A percentile compares a stretch with the other conserved stretches of the same genome.
phyloP scores from a whole-genome alignment of 768 basidiomycete genomes.

The Basidioascus undulatus region DNA sequence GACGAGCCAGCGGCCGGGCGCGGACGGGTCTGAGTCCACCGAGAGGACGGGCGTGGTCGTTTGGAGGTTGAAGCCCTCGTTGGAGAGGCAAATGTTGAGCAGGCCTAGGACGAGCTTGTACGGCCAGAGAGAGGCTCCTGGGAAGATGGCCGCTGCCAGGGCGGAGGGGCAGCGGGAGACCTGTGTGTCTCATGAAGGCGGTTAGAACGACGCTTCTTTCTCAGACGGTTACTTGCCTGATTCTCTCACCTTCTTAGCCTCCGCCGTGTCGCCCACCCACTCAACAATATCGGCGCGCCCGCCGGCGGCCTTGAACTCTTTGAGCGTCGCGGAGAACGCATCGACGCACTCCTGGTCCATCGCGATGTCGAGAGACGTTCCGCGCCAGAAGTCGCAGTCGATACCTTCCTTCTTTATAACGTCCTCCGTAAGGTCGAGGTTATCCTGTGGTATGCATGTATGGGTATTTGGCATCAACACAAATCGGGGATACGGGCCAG shows the following conservation, averaged over 20 bases:
- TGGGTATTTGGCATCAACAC: too few relatives aligned
- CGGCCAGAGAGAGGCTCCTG: constrained; percentile 4
- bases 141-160: constrained; percentile 7
- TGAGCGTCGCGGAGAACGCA: constrained; percentile 7
- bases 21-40: not conserved
- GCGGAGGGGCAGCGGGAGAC: not conserved
- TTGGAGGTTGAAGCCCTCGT: constrained; percentile 11
- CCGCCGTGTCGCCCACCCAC: constrained; percentile 11
- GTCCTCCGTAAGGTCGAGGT: too few relatives aligned
- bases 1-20: not conserved
- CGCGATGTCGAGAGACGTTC: constrained; percentile 12
- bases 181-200: constrained; percentile 6
- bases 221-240: too few relatives aligned
- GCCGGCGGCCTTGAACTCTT: constrained; percentile 16
- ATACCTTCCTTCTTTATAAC: constrained; percentile 6
- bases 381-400: constrained; percentile 17
- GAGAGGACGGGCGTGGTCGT: constrained; percentile 5
- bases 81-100: constrained; percentile 9
- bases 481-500: too few relatives aligned
- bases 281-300: constrained; percentile 15
- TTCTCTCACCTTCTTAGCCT: constrained; percentile 13
- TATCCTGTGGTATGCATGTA: too few relatives aligned
- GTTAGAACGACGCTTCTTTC: too few relatives aligned
- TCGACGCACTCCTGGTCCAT: constrained; percentile 12
- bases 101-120: constrained; percentile 13